Evolutionary conservation across 2,329 filamentous ascomycete species (phyloP).

Genomic region (Botrytis aclada): DNA sequence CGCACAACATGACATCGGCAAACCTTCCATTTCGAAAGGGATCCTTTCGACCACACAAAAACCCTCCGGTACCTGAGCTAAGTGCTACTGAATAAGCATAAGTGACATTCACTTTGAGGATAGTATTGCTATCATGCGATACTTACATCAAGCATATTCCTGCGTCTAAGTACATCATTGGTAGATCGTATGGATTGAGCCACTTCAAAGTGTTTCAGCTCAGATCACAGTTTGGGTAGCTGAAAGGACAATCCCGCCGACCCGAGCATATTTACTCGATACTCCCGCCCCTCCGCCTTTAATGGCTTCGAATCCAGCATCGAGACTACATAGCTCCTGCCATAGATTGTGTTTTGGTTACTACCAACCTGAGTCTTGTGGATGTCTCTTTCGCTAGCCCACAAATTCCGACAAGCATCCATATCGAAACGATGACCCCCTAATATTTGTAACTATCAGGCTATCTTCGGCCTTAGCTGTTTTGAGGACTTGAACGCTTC

Average conservation of each 20-base stretch:
- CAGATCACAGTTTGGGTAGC: too few relatives aligned
- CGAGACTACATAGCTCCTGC: neutral
- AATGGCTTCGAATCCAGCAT: neutral
- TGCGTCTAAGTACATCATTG: neutral
- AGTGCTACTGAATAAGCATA: neutral
- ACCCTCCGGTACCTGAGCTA: neutral
- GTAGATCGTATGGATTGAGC: neutral
- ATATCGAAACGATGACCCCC: neutral
- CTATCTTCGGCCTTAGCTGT: neutral
- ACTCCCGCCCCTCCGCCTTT: neutral
- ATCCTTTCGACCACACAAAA: neutral
- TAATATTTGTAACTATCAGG: neutral
- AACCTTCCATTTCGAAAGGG: constrained; percentile 6
- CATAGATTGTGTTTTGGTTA: neutral
- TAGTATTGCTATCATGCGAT: neutral
- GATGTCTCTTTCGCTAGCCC: neutral
- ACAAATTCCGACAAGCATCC: neutral
- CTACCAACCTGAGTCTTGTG: too few relatives aligned
- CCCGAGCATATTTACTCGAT: neutral
- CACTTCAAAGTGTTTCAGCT: neutral
- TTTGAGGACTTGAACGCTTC: neutral
- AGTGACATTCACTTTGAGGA: neutral
- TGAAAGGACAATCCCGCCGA: neutral
- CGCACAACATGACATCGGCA: constrained; percentile 11
- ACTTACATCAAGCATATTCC: neutral